A percentile compares a stretch with the other conserved stretches of the same genome.
phyloP scores from a whole-genome alignment of 2,329 filamentous ascomycete genomes.

The Sporothrix phasma region DNA sequence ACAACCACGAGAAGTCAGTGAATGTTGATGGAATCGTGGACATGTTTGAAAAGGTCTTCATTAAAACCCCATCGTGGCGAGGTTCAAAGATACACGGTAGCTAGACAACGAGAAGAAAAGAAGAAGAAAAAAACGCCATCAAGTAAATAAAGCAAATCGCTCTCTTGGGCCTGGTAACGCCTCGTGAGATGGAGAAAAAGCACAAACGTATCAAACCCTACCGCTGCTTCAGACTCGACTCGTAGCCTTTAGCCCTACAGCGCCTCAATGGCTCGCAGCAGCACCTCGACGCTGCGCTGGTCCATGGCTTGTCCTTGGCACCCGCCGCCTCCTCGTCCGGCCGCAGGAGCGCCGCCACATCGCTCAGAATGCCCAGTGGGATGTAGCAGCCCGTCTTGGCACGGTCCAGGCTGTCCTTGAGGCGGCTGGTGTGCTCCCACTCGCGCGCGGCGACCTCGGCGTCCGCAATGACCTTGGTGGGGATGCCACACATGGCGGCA shows the following conservation, averaged over 20 bases:
- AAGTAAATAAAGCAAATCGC: neutral
- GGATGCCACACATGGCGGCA: slow-evolving; percentile 94
- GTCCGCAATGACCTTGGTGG: slow-evolving; percentile 66
- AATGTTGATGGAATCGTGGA: too few relatives aligned
- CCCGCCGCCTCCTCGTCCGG: slow-evolving; percentile 15
- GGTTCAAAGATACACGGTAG: neutral
- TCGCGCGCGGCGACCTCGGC: slow-evolving; percentile 82
- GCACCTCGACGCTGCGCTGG: slow-evolving; percentile 46
- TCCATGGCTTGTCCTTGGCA: slow-evolving; percentile 34
- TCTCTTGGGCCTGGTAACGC: neutral
- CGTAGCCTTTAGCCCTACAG: slow-evolving; percentile 30
- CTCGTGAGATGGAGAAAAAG: neutral
- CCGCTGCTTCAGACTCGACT: neutral
- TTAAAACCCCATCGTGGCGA: neutral
- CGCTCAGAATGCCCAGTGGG: slow-evolving; percentile 76
- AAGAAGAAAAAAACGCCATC: neutral
- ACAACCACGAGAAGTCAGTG: too few relatives aligned
- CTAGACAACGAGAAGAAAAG: neutral
- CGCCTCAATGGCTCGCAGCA: slow-evolving; percentile 50
- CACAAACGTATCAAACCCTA: neutral
- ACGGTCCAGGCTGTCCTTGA: slow-evolving; percentile 80
- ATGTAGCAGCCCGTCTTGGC: slow-evolving; percentile 72
- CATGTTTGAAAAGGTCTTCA: neutral
- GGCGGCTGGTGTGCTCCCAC: slow-evolving; percentile 88
- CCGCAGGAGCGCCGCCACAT: slow-evolving; percentile 70